Evolutionary conservation across 2,329 filamentous ascomycete genomes (phyloP), one percentile per base, ranked within the genome.

Genomic region (Verticillium tricorpus): DNA sequence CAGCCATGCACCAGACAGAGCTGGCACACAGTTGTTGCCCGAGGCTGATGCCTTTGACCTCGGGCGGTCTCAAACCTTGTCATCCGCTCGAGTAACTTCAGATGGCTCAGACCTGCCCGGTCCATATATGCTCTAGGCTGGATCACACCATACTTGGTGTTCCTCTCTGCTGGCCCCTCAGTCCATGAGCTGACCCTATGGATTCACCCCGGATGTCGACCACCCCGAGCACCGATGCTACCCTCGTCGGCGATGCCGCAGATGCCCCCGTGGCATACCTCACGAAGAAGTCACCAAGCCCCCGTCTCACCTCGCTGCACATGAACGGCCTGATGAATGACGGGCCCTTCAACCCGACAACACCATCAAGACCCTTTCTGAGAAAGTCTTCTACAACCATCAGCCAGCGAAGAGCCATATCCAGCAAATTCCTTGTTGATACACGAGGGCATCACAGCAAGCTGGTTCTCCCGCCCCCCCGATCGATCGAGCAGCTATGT

Each of bases 401-500:
- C 9, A 52, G 45, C n/a, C 45, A 52, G 14, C 12, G n/a, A 25
- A 9, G 19, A 25, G 9, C 45, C n/a, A 25, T 52, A n/a, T 14
- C 45, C 2, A 52, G 19, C 45, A 52, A 52, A 19, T 11, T 12
- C 19, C 45, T 25, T 52, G 19, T 52, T 19, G 45, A 52, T 19
- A 25, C 45, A 22, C n/a, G 45, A 14, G 45, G n/a, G 4, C 22
- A 9, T 11, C 12, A 11, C 12, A 19, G 45, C n/a, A 22, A 14
- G 45, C 19, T n/a, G 8, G 45, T 19, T 25, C 45, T 25, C 19
- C n/a, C 22, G 8, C 9, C 45, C 1, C 45, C 45, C 3, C 45
- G 45, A 25, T 52, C 45, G 0, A 74, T 80, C 57, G 73, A 77
- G 19, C 75, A 77, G 5, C 72, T 84, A 4, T 74, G 78, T 60